Conservation (phyloP, 192 early-diverging fungal species). For the Geranomyces michiganensis region DNA sequence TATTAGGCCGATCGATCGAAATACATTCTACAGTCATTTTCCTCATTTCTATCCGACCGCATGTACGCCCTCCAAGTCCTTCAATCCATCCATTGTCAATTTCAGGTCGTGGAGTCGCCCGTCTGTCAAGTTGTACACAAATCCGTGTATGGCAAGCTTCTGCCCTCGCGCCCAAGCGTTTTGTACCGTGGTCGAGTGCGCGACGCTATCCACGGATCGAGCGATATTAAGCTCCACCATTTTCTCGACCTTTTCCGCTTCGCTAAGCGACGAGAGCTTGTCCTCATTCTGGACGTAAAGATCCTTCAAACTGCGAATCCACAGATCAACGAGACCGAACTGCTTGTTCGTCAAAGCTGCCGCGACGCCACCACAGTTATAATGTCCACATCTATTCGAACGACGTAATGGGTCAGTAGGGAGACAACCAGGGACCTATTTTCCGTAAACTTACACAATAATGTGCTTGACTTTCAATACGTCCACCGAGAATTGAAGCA, state of each 20-base stretch:
- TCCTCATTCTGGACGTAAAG: constrained; percentile 29
- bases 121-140: constrained; percentile 49
- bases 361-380: constrained; percentile 48
- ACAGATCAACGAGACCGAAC: constrained; percentile 50
- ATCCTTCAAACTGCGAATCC: constrained; percentile 47
- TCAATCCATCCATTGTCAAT: constrained; percentile 9
- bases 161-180: constrained; percentile 82
- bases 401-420: not conserved
- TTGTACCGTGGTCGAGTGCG: constrained; percentile 81
- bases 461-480: constrained; percentile 86
- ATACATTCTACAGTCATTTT: too few species aligned
- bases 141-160: constrained; percentile 62
- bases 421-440: not conserved
- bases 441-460: constrained; percentile 72
- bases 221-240: constrained; percentile 75
- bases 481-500: constrained; percentile 87
- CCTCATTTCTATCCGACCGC: not conserved
- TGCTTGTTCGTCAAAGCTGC: constrained; percentile 48
- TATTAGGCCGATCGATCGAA: too few species aligned
- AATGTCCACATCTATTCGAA: constrained; percentile 35
- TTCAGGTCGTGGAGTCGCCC: constrained; percentile 39
- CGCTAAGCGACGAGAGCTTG: constrained; percentile 6
- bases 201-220: constrained; percentile 72
- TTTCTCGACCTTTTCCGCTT: constrained; percentile 21
- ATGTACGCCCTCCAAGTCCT: constrained; percentile 21